Percentiles rank a stretch among this genome's conserved stretches.
Evolutionary conservation across 208 protist species (phyloP).

Genomic region (Dictyostelium gargantuum): DNA sequence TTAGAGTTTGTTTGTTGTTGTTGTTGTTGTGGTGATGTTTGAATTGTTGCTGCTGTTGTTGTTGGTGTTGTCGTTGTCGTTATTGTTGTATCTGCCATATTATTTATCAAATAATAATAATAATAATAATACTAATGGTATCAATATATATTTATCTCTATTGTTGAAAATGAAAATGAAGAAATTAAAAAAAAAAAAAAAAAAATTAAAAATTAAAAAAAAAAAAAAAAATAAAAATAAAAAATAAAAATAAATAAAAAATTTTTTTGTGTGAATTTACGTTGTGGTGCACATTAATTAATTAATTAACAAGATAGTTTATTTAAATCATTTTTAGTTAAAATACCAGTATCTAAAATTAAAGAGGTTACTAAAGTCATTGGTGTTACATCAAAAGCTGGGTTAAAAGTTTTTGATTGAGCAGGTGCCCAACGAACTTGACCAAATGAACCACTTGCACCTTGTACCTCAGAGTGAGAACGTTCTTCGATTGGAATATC

Average conservation of each 20-base stretch:
- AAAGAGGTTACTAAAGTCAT: slow-evolving; percentile 90
- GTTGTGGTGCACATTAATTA: no score
- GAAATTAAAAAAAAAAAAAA: neutral
- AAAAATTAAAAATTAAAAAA: neutral
- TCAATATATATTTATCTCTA: no score
- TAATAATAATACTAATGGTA: no score
- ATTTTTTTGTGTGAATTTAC: neutral
- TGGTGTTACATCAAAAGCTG: slow-evolving; percentile 97
- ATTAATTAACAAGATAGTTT: neutral
- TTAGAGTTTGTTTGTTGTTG: neutral
- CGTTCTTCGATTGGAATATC: slow-evolving; percentile 72
- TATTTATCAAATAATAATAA: no score
- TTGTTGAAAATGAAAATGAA: neutral
- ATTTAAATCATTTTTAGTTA: neutral
- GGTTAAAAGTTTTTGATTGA: slow-evolving; percentile 85
- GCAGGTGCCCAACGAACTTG: slow-evolving; percentile 44
- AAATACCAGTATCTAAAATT: slow-evolving; percentile 76
- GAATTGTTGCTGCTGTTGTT: neutral
- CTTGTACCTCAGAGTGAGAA: slow-evolving; percentile 45
- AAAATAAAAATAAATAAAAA: no score
- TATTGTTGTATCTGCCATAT: neutral
- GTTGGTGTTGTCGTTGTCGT: neutral
- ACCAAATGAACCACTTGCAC: slow-evolving; percentile 37
- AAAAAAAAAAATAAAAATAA: neutral
- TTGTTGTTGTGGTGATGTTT: neutral